Evolutionary conservation across 495 filamentous ascomycete genomes (phyloP).

Genomic region (Trichoderma orchidacearum): DNA sequence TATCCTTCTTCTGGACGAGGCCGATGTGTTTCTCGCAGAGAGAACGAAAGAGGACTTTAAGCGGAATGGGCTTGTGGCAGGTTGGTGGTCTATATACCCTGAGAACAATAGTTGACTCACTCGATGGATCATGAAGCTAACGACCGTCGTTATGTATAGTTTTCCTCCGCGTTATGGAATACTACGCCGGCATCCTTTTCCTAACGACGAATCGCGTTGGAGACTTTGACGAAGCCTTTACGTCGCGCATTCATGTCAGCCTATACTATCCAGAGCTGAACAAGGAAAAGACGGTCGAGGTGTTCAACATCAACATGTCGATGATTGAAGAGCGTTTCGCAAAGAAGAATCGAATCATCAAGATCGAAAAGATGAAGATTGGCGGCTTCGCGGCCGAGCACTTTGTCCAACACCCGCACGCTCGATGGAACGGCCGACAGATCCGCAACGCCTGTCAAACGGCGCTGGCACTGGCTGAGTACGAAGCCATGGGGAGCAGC

Average conservation of each 20-base stretch:
- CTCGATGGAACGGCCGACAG: conserved; percentile 31
- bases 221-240: conserved; percentile 41
- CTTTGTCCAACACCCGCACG: conserved; percentile 2
- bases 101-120: neutral
- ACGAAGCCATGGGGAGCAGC: neutral
- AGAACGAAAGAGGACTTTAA: conserved; percentile 18
- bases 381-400: conserved; percentile 7
- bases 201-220: conserved; percentile 42
- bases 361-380: conserved; percentile 5
- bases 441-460: conserved; percentile 32
- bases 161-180: conserved; percentile 44
- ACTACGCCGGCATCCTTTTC: conserved; percentile 44
- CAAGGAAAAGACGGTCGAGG: neutral
- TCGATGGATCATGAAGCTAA: conserved; percentile 6
- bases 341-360: neutral
- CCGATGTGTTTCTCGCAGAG: conserved; percentile 29
- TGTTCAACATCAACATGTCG: neutral
- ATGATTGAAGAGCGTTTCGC: neutral
- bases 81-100: neutral
- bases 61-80: conserved; percentile 24
- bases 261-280: conserved; percentile 5
- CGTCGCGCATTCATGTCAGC: conserved; percentile 30
- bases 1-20: conserved; percentile 26
- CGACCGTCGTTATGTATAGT: conserved; percentile 21
- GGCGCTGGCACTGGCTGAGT: conserved; percentile 23